These are phyloP conservation scores for Striga asiatica DNA, from an alignment of 257 asterid species.

Conservation along the genomic window DNA sequence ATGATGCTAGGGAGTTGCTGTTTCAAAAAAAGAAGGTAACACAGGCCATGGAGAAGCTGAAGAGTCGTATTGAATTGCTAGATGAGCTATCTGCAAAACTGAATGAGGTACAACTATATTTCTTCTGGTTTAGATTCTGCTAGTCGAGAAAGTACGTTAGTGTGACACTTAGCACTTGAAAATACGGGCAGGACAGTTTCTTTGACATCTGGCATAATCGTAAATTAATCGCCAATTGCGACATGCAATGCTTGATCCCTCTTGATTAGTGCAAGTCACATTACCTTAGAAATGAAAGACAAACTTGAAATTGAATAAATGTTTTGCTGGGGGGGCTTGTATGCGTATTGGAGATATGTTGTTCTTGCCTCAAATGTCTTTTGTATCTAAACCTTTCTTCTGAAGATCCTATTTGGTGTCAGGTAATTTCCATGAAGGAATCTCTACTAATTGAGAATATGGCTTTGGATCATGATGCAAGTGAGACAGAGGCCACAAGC, in stretches of 20 bases:
- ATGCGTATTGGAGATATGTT: neutral
- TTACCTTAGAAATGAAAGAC: neutral
- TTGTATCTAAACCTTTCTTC: neutral
- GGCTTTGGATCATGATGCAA: slow-evolving; percentile 47
- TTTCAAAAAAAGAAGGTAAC: slow-evolving; percentile 79
- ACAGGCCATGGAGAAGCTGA: slow-evolving; percentile 83
- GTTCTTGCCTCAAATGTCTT: neutral
- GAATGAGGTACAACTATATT: slow-evolving; percentile 42
- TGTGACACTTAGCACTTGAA: neutral
- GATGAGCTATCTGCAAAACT: slow-evolving; percentile 67
- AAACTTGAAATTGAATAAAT: neutral
- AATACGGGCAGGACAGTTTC: neutral
- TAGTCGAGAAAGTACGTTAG: neutral
- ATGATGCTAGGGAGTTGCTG: slow-evolving; percentile 70
- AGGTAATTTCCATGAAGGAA: slow-evolving; percentile 83
- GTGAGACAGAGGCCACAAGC: slow-evolving; percentile 24
- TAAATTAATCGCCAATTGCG: neutral
- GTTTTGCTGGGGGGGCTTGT: neutral
- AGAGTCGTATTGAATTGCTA: slow-evolving; percentile 66
- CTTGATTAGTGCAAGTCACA: neutral
- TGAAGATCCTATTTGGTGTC: slow-evolving; percentile 17
- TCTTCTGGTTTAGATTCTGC: neutral
- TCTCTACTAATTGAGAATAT: slow-evolving; percentile 62
- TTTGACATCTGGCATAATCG: neutral
- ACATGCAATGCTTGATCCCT: neutral